Conservation (phyloP, 305 asterid species). For the Fraxinus sp. region DNA sequence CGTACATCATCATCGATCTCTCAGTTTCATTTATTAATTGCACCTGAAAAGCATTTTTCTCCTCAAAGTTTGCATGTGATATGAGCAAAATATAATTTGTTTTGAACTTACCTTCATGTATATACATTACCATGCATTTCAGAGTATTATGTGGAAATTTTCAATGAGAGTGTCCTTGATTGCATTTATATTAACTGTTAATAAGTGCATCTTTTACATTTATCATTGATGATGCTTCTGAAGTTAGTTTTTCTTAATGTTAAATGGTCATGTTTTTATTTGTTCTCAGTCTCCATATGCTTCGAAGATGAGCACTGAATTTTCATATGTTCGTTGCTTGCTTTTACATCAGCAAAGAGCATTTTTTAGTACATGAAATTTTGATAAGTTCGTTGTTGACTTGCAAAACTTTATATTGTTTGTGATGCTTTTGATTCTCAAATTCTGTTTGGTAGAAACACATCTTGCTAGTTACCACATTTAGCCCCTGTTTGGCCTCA, state of each 20-base stretch:
- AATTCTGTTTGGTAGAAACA: not conserved
- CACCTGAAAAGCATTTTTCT: not conserved
- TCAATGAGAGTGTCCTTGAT: not conserved
- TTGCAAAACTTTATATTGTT: not conserved
- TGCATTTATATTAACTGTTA: not conserved
- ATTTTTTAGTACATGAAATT: not conserved
- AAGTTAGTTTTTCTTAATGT: not conserved
- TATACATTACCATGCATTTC: not conserved
- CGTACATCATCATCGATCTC: conserved; percentile 26
- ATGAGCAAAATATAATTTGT: not conserved
- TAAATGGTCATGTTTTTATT: not conserved
- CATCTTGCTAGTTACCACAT: not conserved
- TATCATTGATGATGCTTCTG: not conserved
- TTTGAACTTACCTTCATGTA: not conserved
- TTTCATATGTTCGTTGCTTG: not conserved
- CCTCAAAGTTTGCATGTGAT: not conserved
- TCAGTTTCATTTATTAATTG: conserved; percentile 2
- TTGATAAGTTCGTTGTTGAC: not conserved
- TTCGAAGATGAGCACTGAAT: not conserved
- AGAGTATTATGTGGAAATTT: not conserved
- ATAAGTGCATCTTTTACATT: not conserved
- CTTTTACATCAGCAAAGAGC: not conserved
- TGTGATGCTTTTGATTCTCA: not conserved
- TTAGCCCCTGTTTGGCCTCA: not conserved
- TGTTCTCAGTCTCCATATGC: not conserved